Evolutionary conservation across 164 flowering plant genomes (phyloP).

Genomic region (Protea cynaroides): DNA sequence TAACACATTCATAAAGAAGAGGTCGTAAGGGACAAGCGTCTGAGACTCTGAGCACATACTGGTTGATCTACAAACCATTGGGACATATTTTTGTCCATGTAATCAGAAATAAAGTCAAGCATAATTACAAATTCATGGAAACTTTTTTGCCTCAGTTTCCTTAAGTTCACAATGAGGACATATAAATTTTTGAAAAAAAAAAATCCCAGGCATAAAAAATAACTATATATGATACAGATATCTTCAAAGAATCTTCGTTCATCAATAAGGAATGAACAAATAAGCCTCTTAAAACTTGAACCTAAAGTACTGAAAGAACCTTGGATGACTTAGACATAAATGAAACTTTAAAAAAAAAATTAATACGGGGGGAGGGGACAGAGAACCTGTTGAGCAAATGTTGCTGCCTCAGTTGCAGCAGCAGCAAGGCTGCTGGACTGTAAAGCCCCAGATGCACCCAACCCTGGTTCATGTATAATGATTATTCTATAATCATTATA

Average conservation of each 20-base stretch:
- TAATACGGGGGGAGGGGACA: not conserved
- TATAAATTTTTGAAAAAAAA: too few species aligned
- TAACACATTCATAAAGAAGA: too few species aligned
- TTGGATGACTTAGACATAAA: not conserved
- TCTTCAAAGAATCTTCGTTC: not conserved
- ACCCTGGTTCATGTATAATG: constrained; percentile 81
- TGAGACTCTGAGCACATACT: not conserved
- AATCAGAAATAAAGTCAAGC: not conserved
- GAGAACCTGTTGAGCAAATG: constrained; percentile 94
- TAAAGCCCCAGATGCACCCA: constrained; percentile 58
- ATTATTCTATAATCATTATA: too few species aligned
- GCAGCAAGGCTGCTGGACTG: constrained; percentile 98
- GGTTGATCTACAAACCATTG: too few species aligned
- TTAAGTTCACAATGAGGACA: too few species aligned
- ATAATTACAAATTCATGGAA: not conserved
- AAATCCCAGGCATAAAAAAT: not conserved
- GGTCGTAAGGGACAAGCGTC: not conserved
- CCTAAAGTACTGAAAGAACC: not conserved
- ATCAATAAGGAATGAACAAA: not conserved
- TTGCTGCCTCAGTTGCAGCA: constrained; percentile 99
- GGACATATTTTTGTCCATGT: not conserved
- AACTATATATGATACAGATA: constrained; percentile 1
- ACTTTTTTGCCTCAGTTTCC: not conserved
- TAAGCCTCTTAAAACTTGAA: not conserved
- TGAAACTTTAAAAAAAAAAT: too few species aligned